Conservation (phyloP, 352 stramenopile species). For the Globisporangium nagaii region DNA sequence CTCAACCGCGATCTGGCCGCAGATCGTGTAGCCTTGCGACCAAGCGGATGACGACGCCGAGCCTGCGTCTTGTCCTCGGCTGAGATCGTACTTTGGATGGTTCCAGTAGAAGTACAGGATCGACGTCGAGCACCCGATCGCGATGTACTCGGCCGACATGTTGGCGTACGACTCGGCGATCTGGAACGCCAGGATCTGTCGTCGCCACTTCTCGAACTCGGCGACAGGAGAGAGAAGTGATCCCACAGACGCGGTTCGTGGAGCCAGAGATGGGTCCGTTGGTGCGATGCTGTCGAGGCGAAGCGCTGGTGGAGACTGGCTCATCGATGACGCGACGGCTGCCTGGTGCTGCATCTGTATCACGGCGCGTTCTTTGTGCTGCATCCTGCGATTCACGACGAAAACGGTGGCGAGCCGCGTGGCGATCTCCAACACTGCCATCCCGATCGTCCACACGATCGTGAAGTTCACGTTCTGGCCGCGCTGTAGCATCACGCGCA, state of each 20-base stretch:
- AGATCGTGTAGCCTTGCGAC: background rate
- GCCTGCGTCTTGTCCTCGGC: background rate
- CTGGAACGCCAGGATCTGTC: conserved; percentile 20
- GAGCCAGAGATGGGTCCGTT: background rate
- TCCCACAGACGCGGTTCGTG: background rate
- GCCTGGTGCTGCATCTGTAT: background rate
- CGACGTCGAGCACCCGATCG: conserved; percentile 35
- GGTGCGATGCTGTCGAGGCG: background rate
- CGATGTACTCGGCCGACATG: conserved; percentile 50
- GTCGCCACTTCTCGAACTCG: conserved; percentile 21
- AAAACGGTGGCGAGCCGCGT: background rate
- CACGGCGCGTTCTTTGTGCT: background rate
- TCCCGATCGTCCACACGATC: conserved; percentile 3
- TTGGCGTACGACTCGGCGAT: conserved; percentile 33
- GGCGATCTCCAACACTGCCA: conserved; percentile 3
- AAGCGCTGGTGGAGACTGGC: no score
- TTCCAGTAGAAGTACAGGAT: conserved; percentile 33
- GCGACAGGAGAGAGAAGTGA: background rate
- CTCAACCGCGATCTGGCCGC: conserved; percentile 3
- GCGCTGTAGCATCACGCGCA: conserved; percentile 15
- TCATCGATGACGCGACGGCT: no score
- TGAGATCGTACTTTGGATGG: conserved; percentile 25
- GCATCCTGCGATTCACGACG: background rate
- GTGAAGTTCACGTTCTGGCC: background rate
- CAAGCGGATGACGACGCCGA: background rate